A percentile compares a stretch with the other conserved stretches of the same genome.
phyloP scores from a whole-genome alignment of 306 rosid genomes.

The Myrica gale region DNA sequence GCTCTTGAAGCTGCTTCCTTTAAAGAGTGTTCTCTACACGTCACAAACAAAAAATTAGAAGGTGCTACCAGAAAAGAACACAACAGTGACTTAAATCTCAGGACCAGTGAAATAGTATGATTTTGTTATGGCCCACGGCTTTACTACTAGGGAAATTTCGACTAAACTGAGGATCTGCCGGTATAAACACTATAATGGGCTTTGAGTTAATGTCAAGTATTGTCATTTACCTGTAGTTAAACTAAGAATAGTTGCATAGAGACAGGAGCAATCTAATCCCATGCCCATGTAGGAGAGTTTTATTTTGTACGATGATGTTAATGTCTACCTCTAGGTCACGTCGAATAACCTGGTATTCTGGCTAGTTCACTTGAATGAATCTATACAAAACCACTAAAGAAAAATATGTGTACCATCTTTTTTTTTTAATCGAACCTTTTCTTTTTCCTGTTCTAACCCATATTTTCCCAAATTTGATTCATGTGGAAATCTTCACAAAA shows the following conservation, averaged over 20 bases:
- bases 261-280: not conserved
- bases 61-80: constrained; percentile 8
- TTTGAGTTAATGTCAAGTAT: not conserved
- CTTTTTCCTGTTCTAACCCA: not conserved
- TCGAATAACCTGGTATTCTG: not conserved
- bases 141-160: too few relatives aligned
- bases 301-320: not conserved
- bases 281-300: not conserved
- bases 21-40: constrained; percentile 55
- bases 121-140: not conserved
- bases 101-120: not conserved
- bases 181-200: not conserved
- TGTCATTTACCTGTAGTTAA: not conserved
- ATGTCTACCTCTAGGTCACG: not conserved
- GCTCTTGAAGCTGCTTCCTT: constrained; percentile 81
- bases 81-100: not conserved
- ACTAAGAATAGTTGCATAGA: constrained; percentile 7
- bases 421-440: not conserved
- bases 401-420: not conserved
- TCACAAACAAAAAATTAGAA: constrained; percentile 20
- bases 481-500: not conserved
- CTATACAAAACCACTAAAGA: not conserved
- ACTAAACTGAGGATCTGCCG: too few relatives aligned
- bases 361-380: not conserved
- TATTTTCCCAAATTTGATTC: not conserved